Base-by-base conservation (phyloP, 2,329 filamentous ascomycete genomes). In the Diaporthe australafricana region DNA sequence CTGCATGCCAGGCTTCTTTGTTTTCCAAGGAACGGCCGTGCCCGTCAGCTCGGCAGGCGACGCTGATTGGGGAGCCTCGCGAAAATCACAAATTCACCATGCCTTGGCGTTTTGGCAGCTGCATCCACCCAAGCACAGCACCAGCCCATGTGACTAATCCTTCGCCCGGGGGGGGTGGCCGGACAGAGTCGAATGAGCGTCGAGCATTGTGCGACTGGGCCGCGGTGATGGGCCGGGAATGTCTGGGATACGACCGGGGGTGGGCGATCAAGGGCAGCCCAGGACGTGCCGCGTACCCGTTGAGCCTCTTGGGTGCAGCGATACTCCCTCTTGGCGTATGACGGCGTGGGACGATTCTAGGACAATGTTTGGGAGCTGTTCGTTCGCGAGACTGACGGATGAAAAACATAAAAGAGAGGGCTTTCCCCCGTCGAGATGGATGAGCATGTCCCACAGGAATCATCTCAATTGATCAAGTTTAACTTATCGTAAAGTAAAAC, bases 151-250 rank as follows among this genome's bases (percentile, higher is more conserved):
- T 65, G 60, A 65, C 60, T 65, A 50, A 38, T 65, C 60, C 60
- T 65, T 65, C 60, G 42, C n/a, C n/a, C 35, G 27, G 30, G 60
- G 30, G 60, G 30, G 14, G 30, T 25, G 32, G 32, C 9, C 32
- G 32, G 32, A 35, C 5, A 35, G 32, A 35, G 32, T 35, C 32
- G 32, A 65, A 50, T 65, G 60, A 65, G 45, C 60, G 60, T 65
- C 9, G n/a, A 50, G 60, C 1, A 65, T 65, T 65, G 27, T 12
- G 27, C 30, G 45, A 12, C 35, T 65, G 45, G 60, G 30, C 42
- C 60, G 7, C 38, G 60, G 60, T 27, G n/a, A 65, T 65, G 60
- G 60, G 60, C 60, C 60, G 60, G 60, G 60, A 65, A 65, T 65
- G 50, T 65, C 30, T 65, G 60, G 30, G 30, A 50, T 40, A 42